phyloP scores from a whole-genome alignment of 352 stramenopile genomes.

The Bremia lactucae region DNA sequence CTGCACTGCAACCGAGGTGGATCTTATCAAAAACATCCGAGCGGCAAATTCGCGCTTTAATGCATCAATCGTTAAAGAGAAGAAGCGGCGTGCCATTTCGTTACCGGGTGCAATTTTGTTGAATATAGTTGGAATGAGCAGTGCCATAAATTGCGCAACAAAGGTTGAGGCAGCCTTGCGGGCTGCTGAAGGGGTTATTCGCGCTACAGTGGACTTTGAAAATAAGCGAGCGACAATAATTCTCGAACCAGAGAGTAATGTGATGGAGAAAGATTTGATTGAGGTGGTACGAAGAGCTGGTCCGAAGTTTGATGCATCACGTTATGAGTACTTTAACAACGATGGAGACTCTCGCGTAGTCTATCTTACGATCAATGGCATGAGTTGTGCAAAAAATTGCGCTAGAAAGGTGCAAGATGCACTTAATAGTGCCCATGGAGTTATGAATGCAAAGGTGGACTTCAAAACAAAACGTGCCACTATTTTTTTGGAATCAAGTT shows the following conservation, averaged over 20 bases:
- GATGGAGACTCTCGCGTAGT: constrained; percentile 63
- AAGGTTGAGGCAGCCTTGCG: constrained; percentile 52
- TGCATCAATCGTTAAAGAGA: constrained; percentile 54
- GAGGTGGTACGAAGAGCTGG: constrained; percentile 36
- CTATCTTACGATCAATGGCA: constrained; percentile 57
- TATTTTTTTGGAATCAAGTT: constrained; percentile 62
- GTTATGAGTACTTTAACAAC: constrained; percentile 51
- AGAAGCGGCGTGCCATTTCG: constrained; percentile 33
- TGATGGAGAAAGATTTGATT: constrained; percentile 65
- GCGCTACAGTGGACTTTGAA: constrained; percentile 56
- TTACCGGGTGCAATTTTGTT: constrained; percentile 58
- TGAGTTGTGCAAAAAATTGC: constrained; percentile 73
- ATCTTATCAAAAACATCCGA: constrained; percentile 79
- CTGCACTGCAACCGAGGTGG: constrained; percentile 71
- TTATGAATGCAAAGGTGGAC: constrained; percentile 74
- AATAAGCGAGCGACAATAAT: constrained; percentile 66
- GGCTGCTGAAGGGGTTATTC: constrained; percentile 39
- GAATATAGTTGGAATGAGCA: constrained; percentile 68
- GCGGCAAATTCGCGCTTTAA: constrained; percentile 66
- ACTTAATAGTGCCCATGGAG: constrained; percentile 43
- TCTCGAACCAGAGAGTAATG: constrained; percentile 39
- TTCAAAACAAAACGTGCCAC: constrained; percentile 66
- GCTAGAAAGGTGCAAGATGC: constrained; percentile 59
- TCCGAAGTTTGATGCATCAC: constrained; percentile 39
- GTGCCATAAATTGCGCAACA: constrained; percentile 45